A percentile compares a stretch with the other conserved stretches of the same genome.
phyloP scores from a whole-genome alignment of 169 alveolate species.

The Perkinsus chesapeaki region DNA sequence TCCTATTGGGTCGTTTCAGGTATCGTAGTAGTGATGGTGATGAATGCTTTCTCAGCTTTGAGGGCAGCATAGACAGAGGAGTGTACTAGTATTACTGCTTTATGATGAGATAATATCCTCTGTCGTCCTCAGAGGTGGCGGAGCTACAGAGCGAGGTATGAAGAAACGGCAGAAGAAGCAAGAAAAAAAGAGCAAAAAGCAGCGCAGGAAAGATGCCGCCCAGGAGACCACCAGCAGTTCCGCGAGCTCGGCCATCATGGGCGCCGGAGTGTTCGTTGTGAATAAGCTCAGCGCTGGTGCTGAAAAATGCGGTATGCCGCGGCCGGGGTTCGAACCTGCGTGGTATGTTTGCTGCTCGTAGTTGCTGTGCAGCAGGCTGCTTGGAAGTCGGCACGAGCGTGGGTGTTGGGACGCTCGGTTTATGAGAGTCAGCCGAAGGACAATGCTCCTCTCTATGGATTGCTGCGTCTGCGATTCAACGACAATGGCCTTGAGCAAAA shows the following conservation, averaged over 20 bases:
- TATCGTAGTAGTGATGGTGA: constrained; percentile 40
- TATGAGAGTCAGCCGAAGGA: constrained; percentile 16
- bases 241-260: neutral
- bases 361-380: neutral
- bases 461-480: constrained; percentile 72
- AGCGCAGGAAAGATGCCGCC: neutral
- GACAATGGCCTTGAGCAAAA: constrained; percentile 30
- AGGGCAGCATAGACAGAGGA: constrained; percentile 35
- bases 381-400: neutral
- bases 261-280: neutral
- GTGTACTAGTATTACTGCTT: neutral
- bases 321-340: constrained; percentile 17
- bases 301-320: neutral
- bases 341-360: neutral
- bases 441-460: constrained; percentile 59
- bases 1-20: too few species aligned
- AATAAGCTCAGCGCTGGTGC: neutral
- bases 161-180: constrained; percentile 13
- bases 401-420: neutral
- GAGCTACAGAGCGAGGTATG: constrained; percentile 18
- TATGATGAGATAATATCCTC: neutral
- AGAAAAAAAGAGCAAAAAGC: constrained; percentile 12
- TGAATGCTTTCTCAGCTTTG: constrained; percentile 55
- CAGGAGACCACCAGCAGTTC: neutral
- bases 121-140: neutral